These are phyloP conservation scores for Beta vulgaris DNA, from an alignment of 148 eudicot species.

Conservation along the genomic window DNA sequence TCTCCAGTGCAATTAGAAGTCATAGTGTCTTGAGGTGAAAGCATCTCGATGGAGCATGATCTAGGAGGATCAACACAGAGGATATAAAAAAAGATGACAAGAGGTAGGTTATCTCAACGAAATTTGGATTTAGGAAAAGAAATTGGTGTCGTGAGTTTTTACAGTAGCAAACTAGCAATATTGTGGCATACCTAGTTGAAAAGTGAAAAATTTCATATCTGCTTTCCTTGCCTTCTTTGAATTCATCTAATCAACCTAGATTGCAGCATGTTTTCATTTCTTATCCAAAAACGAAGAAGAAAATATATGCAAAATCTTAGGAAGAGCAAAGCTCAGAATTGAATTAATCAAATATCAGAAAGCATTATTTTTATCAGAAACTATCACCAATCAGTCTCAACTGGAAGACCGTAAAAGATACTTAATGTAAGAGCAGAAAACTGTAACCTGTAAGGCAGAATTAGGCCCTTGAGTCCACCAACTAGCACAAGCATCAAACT, in stretches of 20 bases:
- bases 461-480: constrained; percentile 99
- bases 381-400: not conserved
- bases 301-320: not conserved
- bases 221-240: not conserved
- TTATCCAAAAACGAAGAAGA: not conserved
- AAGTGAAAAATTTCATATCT: no score
- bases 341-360: not conserved
- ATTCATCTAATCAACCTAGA: not conserved
- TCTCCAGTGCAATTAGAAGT: not conserved
- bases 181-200: not conserved
- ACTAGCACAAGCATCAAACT: constrained; percentile 97
- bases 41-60: not conserved
- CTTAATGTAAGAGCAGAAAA: constrained; percentile 16
- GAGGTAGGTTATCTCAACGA: not conserved
- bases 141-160: not conserved
- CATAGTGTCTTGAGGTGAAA: not conserved
- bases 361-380: not conserved
- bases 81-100: not conserved
- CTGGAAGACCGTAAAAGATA: constrained; percentile 6
- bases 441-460: constrained; percentile 77
- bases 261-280: not conserved
- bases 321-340: not conserved
- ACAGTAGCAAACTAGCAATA: not conserved
- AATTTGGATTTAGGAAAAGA: not conserved
- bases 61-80: not conserved